Evolutionary conservation across 306 rosid species (phyloP).

Genomic region (Casuarina equisetifolia): DNA sequence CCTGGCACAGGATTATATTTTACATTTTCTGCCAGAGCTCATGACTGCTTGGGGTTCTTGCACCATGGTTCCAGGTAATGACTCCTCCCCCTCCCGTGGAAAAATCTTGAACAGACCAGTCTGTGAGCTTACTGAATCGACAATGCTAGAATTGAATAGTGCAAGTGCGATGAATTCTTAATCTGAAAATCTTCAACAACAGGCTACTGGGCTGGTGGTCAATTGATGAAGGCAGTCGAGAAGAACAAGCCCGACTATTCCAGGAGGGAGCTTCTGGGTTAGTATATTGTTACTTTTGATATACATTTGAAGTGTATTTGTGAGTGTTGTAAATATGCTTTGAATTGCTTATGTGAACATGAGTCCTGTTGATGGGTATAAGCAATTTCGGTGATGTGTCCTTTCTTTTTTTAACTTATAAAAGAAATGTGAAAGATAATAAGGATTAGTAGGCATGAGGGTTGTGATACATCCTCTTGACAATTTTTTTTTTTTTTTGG

Average conservation of each 20-base stretch:
- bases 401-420: background rate
- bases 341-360: background rate
- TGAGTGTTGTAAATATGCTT: slow-evolving; percentile 8
- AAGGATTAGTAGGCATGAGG: too few relatives aligned
- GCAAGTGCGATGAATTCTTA: slow-evolving; percentile 19
- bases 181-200: slow-evolving; percentile 33
- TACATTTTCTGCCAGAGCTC: slow-evolving; percentile 68
- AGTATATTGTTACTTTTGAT: slow-evolving; percentile 29
- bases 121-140: slow-evolving; percentile 24
- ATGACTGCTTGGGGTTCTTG: slow-evolving; percentile 89
- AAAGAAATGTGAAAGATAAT: too few relatives aligned
- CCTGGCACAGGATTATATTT: slow-evolving; percentile 67
- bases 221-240: slow-evolving; percentile 95
- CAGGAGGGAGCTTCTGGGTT: slow-evolving; percentile 89
- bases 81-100: slow-evolving; percentile 6
- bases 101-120: slow-evolving; percentile 12
- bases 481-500: too few relatives aligned
- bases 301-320: background rate
- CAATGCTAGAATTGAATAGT: background rate
- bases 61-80: slow-evolving; percentile 95
- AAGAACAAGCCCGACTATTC: slow-evolving; percentile 83
- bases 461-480: too few relatives aligned
- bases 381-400: background rate
- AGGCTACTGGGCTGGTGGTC: slow-evolving; percentile 99
- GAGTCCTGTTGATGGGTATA: background rate